Evolutionary conservation across 2,329 filamentous ascomycete species (phyloP).

Genomic region (Fusarium lateritium): DNA sequence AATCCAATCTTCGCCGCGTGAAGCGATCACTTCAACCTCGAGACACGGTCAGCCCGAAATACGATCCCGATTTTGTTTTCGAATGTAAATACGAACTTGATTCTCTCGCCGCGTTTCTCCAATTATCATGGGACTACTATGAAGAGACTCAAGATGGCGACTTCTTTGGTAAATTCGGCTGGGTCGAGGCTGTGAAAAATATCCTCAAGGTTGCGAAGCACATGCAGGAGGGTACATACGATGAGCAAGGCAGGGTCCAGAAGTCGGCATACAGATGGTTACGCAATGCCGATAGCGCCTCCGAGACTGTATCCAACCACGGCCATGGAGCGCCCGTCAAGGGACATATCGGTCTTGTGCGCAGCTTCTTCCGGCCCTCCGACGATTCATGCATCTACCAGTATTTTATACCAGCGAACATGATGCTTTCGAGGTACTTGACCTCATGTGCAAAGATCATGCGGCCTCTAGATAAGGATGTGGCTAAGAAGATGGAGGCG

Average conservation of each 20-base stretch:
- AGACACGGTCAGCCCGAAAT: constrained; percentile 74
- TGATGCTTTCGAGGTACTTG: constrained; percentile 81
- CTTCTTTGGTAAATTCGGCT: constrained; percentile 81
- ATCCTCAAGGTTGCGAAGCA: constrained; percentile 78
- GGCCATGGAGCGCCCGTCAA: constrained; percentile 87
- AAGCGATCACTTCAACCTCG: constrained; percentile 50
- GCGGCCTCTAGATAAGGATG: constrained; percentile 61
- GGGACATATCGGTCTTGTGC: constrained; percentile 83
- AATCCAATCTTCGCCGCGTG: constrained; percentile 63
- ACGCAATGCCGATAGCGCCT: constrained; percentile 78
- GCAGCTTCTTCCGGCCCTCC: constrained; percentile 90
- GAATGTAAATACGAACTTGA: constrained; percentile 98
- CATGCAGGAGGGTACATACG: constrained; percentile 83
- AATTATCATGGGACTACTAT: constrained; percentile 85
- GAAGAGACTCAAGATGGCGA: constrained; percentile 78
- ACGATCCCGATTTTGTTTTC: constrained; percentile 81
- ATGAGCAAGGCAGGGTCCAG: constrained; percentile 69
- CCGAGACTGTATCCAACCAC: constrained; percentile 83
- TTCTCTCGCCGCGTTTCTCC: constrained; percentile 88
- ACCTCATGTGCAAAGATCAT: constrained; percentile 63
- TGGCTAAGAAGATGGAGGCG: constrained; percentile 70
- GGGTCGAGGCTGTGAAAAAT: constrained; percentile 79
- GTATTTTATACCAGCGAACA: constrained; percentile 91
- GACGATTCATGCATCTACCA: constrained; percentile 90
- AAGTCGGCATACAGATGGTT: constrained; percentile 81